Evolutionary conservation across 192 early-diverging fungal species (phyloP), one percentile per base, ranked within the genome.

Genomic region (Irineochytrium annulatum): DNA sequence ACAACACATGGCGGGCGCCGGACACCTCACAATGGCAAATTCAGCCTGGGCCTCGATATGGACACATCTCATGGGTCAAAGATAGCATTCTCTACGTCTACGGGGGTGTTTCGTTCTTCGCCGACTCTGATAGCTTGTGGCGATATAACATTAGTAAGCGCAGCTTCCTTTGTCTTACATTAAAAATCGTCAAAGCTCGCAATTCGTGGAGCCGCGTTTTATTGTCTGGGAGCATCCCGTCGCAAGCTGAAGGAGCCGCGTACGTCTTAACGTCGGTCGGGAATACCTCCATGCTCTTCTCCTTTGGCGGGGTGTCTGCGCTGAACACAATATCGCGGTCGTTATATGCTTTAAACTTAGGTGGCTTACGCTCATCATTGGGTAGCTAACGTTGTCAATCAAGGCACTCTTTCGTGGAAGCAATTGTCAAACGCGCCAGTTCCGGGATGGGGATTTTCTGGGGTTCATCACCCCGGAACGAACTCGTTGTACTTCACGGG

Each of bases 401-500:
- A 19, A 62, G 58, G 5, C 1, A 49, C 41, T 11, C 35, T 64
- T n/a, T 20, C 39, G 2, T 71, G 69, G 69, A 62, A n/a, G 14
- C 17, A 17, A 19, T 33, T 59, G 14, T n/a, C 52, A 20, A 57
- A 59, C 31, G 33, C 45, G 13, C 71, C 71, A n/a, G 52, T 61
- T 29, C 32, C 57, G 2, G 55, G 29, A 0, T 71, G 37, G 20
- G 72, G 68, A 24, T 54, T 46, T 2, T 43, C 59, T 3, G 52
- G 69, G 3, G 52, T 59, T 22, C 59, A 67, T 44, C 72, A 74
- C 44, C 43, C 24, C 3, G 19, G 22, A 1, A 74, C 68, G 8
- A 69, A 70, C 54, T 62, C 64, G 16, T 55, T 74, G 29, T 61
- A 67, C 27, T 57, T 74, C n/a, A 26, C 59, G 41, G 72, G 72